A percentile compares a stretch with the other conserved stretches of the same genome.
Evolutionary conservation across 192 early-diverging fungal genomes (phyloP).

Genomic region (Backusella tarrabulga): DNA sequence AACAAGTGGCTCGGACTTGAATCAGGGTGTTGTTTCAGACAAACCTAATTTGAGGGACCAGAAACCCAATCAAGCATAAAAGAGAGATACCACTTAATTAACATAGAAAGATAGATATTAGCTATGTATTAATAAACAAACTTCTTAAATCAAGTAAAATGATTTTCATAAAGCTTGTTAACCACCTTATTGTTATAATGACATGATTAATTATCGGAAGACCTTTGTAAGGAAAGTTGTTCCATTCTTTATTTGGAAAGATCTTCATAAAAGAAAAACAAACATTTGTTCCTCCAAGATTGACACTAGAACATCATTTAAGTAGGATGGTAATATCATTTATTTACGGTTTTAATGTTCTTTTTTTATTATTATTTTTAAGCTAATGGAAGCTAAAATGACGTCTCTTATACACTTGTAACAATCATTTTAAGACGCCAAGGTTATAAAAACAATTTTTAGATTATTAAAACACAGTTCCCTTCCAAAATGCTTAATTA

Average conservation of each 20-base stretch:
- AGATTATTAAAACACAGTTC: too few species aligned
- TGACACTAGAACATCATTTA: too few species aligned
- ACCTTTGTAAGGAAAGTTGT: background rate
- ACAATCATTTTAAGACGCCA: too few species aligned
- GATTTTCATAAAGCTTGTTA: too few species aligned
- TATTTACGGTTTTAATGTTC: too few species aligned
- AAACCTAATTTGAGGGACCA: conserved; percentile 7
- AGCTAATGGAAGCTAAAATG: background rate
- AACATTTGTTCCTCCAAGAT: too few species aligned
- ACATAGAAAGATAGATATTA: background rate
- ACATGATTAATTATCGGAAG: background rate
- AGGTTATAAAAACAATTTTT: too few species aligned
- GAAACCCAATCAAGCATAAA: background rate
- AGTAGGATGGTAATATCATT: too few species aligned
- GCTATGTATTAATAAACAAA: background rate
- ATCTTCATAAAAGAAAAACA: background rate
- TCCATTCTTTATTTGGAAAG: background rate
- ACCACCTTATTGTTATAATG: background rate
- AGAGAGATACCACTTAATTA: background rate
- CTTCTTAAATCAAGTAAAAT: too few species aligned
- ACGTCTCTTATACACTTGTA: background rate
- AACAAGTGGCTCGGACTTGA: background rate
- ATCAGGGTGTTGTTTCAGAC: background rate
- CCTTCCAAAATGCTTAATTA: too few species aligned
- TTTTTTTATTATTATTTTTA: background rate